phyloP scores from a whole-genome alignment of 2,329 filamentous ascomycete species.

The Pseudocercospora vitis region DNA sequence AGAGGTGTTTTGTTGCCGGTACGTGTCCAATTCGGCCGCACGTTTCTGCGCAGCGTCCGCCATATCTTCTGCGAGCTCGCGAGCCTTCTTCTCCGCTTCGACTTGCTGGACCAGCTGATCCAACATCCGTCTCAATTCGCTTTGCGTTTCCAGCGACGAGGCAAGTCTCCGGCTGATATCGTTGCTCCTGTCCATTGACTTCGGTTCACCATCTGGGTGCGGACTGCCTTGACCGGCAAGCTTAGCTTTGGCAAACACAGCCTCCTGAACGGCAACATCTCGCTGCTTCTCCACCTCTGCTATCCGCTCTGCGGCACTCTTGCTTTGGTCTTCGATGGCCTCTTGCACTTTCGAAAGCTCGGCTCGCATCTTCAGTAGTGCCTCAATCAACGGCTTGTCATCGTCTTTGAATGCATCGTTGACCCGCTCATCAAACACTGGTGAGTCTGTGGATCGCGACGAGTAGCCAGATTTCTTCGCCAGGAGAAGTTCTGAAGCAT shows the following conservation, averaged over 20 bases:
- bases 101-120: constrained; percentile 70
- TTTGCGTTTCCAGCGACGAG: constrained; percentile 73
- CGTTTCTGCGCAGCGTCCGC: constrained; percentile 78
- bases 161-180: constrained; percentile 83
- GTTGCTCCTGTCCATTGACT: constrained; percentile 63
- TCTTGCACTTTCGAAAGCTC: constrained; percentile 87
- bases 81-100: constrained; percentile 75
- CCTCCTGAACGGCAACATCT: constrained; percentile 90
- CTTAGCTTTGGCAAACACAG: constrained; percentile 91
- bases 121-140: constrained; percentile 74
- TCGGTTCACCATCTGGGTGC: constrained; percentile 54
- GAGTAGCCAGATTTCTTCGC: constrained; percentile 88
- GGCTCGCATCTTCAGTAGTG: constrained; percentile 83
- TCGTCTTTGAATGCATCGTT: constrained; percentile 85
- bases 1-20: constrained; percentile 76
- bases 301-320: constrained; percentile 81
- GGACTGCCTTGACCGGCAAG: constrained; percentile 69
- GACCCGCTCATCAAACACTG: constrained; percentile 72
- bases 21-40: constrained; percentile 78
- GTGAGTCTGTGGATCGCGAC: constrained; percentile 57
- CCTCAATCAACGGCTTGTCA: constrained; percentile 87
- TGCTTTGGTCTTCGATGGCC: constrained; percentile 84
- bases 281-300: constrained; percentile 93
- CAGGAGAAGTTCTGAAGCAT: constrained; percentile 88
- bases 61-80: constrained; percentile 85